Percentiles rank a stretch among this genome's conserved stretches.
Conservation (phyloP, 176 grass and related monocot species). For the Raddia distichophylla region DNA sequence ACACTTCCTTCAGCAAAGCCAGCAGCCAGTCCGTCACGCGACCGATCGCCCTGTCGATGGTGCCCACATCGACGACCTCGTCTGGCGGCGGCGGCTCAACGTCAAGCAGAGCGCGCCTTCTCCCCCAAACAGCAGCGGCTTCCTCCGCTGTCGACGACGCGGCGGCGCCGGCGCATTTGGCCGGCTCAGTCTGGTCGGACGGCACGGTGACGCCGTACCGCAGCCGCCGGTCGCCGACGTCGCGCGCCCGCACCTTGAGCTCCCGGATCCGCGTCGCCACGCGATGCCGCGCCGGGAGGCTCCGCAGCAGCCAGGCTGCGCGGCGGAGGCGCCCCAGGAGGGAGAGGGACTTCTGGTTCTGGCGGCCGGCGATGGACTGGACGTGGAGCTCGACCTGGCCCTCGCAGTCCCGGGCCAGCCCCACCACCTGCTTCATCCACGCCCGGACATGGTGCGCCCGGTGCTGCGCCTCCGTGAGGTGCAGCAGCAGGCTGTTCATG, state of each 20-base stretch:
- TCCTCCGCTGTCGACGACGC: neutral
- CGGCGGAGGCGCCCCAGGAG: neutral
- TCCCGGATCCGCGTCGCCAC: neutral
- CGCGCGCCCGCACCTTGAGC: neutral
- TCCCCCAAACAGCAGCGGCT: no score
- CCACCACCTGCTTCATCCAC: no score
- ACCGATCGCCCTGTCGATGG: neutral
- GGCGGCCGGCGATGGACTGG: neutral
- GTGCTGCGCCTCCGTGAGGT: no score
- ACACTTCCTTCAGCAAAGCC: no score
- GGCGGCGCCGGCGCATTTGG: neutral
- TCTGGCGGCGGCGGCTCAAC: neutral
- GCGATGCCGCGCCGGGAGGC: neutral
- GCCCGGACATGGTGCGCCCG: no score
- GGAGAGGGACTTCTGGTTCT: no score
- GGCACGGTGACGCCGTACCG: slow-evolving; percentile 14
- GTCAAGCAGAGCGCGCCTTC: neutral
- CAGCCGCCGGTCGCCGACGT: neutral
- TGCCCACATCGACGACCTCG: neutral
- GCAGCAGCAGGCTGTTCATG: no score
- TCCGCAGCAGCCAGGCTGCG: neutral
- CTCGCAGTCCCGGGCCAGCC: no score
- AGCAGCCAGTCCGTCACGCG: neutral
- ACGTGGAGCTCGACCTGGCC: no score
- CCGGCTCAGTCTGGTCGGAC: neutral